Conservation (phyloP, 2,329 filamentous ascomycete genomes). For the Escovopsis sp. region DNA sequence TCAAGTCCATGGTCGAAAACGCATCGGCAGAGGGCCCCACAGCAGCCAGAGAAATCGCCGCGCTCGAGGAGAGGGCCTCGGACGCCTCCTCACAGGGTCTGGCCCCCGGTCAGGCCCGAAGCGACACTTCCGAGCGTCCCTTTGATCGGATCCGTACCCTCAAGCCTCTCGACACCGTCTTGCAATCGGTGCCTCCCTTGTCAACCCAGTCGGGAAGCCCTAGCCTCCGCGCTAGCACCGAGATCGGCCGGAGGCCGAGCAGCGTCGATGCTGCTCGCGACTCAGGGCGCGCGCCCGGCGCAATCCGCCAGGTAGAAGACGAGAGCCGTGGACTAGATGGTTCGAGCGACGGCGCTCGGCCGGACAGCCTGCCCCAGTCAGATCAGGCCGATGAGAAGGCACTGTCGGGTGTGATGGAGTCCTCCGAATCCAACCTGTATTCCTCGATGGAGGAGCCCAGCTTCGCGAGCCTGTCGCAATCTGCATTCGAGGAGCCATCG, state of each 20-base stretch:
- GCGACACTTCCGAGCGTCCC: slow-evolving; percentile 6
- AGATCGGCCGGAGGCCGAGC: slow-evolving; percentile 31
- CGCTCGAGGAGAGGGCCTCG: slow-evolving; percentile 6
- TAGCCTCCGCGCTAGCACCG: slow-evolving; percentile 44
- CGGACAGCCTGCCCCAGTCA: slow-evolving; percentile 50
- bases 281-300: slow-evolving; percentile 22
- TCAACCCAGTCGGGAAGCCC: slow-evolving; percentile 28
- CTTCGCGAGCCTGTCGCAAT: slow-evolving; percentile 53
- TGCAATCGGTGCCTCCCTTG: slow-evolving; percentile 43
- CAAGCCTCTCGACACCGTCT: slow-evolving; percentile 41
- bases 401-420: slow-evolving; percentile 41
- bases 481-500: slow-evolving; percentile 63
- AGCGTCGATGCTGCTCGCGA: slow-evolving; percentile 41
- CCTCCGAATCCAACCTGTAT: slow-evolving; percentile 61
- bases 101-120: slow-evolving; percentile 16
- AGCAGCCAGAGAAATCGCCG: slow-evolving; percentile 9
- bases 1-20: slow-evolving; percentile 59
- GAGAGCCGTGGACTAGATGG: too few species aligned
- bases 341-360: slow-evolving; percentile 18
- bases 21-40: slow-evolving; percentile 29
- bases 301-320: background rate
- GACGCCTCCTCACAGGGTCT: slow-evolving; percentile 8
- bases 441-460: slow-evolving; percentile 59
- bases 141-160: slow-evolving; percentile 21
- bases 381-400: slow-evolving; percentile 27